Evolutionary conservation across 2,329 filamentous ascomycete genomes (phyloP).

Genomic region (Rhinocladiella mackenziei): DNA sequence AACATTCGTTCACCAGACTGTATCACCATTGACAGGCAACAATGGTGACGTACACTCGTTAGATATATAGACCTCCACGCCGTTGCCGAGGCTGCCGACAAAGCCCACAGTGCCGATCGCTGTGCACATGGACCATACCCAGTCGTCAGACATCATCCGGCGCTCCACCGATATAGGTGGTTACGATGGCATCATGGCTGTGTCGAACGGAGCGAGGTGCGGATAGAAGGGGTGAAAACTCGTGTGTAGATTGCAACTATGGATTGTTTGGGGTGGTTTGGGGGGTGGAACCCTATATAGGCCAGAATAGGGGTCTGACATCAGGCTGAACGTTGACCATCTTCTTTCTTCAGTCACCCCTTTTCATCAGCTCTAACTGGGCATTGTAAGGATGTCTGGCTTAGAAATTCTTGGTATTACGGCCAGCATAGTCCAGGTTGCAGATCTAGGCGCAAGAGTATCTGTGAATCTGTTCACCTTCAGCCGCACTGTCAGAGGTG

Average conservation of each 20-base stretch:
- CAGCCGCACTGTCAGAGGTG: conserved; percentile 30
- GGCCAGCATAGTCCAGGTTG: conserved; percentile 34
- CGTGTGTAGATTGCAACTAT: no score
- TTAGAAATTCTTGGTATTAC: conserved; percentile 30
- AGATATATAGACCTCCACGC: no score
- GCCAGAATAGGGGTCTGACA: no score
- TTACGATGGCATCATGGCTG: conserved; percentile 73
- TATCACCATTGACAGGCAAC: no score
- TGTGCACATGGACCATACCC: conserved; percentile 65
- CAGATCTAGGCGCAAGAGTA: conserved; percentile 33
- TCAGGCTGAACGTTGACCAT: no score
- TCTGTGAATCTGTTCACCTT: conserved; percentile 35
- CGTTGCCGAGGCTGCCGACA: conserved; percentile 54
- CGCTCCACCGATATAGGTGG: conserved; percentile 57
- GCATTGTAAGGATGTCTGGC: conserved; percentile 23
- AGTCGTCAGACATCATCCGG: conserved; percentile 55
- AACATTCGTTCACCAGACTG: no score
- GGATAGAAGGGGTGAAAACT: no score
- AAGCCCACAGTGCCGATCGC: conserved; percentile 57
- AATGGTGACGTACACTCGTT: no score
- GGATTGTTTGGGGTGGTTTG: neutral
- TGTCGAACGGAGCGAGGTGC: no score
- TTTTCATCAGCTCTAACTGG: neutral
- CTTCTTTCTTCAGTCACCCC: neutral
- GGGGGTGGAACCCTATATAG: no score